These are phyloP conservation scores for Ophiostoma australiae DNA, from an alignment of 2,329 filamentous ascomycete genomes.

Conservation along the genomic window DNA sequence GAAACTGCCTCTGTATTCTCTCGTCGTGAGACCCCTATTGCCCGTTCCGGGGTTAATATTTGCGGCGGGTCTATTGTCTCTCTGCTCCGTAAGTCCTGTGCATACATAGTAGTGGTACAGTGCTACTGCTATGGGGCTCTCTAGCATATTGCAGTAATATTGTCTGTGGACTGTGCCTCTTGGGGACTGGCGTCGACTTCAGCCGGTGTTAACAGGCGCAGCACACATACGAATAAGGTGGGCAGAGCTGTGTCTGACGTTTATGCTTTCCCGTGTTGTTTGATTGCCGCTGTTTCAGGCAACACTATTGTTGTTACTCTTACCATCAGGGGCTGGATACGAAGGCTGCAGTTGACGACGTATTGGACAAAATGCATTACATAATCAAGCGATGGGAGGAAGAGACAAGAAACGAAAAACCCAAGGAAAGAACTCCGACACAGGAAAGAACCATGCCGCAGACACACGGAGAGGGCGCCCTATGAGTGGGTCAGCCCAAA, in stretches of 20 bases:
- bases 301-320: not conserved
- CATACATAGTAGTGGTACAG: too few species aligned
- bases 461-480: not conserved
- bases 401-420: not conserved
- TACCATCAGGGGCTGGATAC: not conserved
- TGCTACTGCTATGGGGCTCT: too few species aligned
- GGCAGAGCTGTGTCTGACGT: not conserved
- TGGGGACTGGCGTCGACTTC: constrained; percentile 3
- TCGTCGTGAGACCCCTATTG: constrained; percentile 6
- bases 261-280: not conserved
- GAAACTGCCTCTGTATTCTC: constrained; percentile 5
- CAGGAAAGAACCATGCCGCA: not conserved
- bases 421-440: not conserved
- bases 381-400: not conserved
- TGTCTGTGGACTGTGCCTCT: not conserved
- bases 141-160: not conserved
- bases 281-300: not conserved
- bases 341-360: not conserved
- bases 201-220: constrained; percentile 8
- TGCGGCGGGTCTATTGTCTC: not conserved
- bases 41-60: not conserved
- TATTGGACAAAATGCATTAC: not conserved
- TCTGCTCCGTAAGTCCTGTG: not conserved
- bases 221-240: constrained; percentile 3
- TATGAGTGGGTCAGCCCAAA: not conserved